Evolutionary conservation across 805 yeast genomes (phyloP).

Genomic region (Ogataea methylovora): DNA sequence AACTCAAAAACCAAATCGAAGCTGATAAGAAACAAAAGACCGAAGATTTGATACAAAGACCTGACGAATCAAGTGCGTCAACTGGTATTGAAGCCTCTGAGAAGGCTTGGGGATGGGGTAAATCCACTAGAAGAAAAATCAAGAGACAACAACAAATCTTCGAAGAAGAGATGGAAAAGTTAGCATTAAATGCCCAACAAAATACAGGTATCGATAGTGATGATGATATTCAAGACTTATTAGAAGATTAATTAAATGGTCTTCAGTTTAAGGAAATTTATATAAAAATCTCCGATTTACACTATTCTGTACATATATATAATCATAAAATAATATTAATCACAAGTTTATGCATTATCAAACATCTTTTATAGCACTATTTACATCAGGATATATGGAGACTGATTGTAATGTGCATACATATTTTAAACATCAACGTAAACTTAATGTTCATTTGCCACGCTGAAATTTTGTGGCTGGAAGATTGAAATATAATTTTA

Average conservation of each 20-base stretch:
- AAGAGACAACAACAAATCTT: constrained; percentile 47
- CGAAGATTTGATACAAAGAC: constrained; percentile 22
- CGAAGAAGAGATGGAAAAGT: constrained; percentile 37
- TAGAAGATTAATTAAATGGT: no score
- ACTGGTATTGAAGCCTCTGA: constrained; percentile 33
- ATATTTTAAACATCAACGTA: no score
- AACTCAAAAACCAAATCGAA: constrained; percentile 38
- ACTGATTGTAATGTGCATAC: no score
- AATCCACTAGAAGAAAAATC: constrained; percentile 55
- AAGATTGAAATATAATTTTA: no score
- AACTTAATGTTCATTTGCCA: no score
- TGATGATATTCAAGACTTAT: constrained; percentile 59
- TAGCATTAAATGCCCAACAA: constrained; percentile 28
- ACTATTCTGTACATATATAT: neutral
- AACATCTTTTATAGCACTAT: no score
- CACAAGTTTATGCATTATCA: no score
- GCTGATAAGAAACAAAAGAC: constrained; percentile 38
- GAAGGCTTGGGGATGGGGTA: constrained; percentile 71
- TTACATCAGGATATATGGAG: no score
- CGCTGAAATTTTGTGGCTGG: no score
- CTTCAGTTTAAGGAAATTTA: no score
- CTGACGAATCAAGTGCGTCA: constrained; percentile 25
- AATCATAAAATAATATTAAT: neutral
- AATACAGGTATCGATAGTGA: constrained; percentile 38
- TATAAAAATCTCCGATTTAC: no score